These are phyloP conservation scores for Malus orientalis DNA, from an alignment of 306 rosid genomes.

Conservation along the genomic window DNA sequence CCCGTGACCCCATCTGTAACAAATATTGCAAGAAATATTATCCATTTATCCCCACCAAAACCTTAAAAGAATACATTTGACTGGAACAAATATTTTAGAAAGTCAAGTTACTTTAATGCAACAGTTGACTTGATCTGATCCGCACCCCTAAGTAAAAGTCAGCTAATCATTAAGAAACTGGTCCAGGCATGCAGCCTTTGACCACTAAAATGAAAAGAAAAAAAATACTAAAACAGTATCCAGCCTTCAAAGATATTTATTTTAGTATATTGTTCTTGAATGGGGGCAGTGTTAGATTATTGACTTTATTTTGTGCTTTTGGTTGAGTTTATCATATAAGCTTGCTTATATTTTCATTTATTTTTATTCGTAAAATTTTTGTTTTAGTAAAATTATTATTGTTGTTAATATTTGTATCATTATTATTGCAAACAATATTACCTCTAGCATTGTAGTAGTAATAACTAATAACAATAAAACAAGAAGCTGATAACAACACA, in stretches of 20 bases:
- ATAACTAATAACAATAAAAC: background rate
- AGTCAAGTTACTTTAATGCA: background rate
- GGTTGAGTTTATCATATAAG: background rate
- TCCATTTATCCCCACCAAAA: slow-evolving; percentile 5
- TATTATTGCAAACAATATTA: background rate
- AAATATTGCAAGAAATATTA: slow-evolving; percentile 16
- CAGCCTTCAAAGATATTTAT: background rate
- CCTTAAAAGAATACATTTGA: background rate
- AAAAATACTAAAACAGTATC: background rate
- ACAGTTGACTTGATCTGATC: background rate
- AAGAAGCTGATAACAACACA: background rate
- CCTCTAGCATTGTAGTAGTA: background rate
- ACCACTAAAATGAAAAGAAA: background rate
- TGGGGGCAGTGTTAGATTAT: background rate
- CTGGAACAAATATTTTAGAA: background rate
- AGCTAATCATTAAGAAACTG: background rate
- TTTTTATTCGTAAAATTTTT: background rate
- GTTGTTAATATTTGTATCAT: background rate
- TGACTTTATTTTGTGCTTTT: background rate
- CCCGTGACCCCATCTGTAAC: slow-evolving; percentile 80
- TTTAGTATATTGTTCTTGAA: background rate
- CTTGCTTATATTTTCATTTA: background rate
- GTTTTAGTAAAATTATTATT: background rate
- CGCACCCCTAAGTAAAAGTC: background rate
- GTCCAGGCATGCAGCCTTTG: background rate